These are phyloP conservation scores for Alternaria sp. DNA, from an alignment of 2,329 filamentous ascomycete species.

Conservation along the genomic window DNA sequence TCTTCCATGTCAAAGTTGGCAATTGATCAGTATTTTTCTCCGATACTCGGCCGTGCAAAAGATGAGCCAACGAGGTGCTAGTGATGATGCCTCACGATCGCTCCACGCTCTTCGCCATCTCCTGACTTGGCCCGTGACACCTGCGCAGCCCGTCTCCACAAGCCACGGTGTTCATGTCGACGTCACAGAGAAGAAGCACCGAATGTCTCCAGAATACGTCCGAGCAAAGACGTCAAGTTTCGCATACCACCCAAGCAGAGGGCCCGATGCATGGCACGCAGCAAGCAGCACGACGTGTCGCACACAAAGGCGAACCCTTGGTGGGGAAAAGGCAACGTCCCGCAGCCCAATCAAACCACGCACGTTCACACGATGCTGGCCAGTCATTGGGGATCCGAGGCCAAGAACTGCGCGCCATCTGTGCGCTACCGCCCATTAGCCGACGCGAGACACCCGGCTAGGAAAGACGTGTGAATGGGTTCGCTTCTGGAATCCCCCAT, in stretches of 20 bases:
- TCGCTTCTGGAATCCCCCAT: conserved; percentile 17
- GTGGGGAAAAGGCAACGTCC: conserved; percentile 10
- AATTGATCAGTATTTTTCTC: background rate
- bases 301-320: conserved; percentile 9
- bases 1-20: background rate
- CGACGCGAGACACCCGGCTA: conserved; percentile 23
- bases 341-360: conserved; percentile 29
- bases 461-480: conserved; percentile 30
- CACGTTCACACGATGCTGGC: conserved; percentile 22
- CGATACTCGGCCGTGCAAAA: background rate
- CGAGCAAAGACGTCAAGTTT: conserved; percentile 19
- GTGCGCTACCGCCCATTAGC: conserved; percentile 16
- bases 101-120: conserved; percentile 24
- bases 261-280: conserved; percentile 24
- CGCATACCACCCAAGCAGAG: conserved; percentile 16
- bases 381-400: conserved; percentile 26
- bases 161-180: conserved; percentile 8
- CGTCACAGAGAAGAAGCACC: conserved; percentile 14
- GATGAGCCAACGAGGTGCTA: conserved; percentile 15
- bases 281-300: conserved; percentile 15
- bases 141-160: conserved; percentile 2
- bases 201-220: conserved; percentile 18
- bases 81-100: conserved; percentile 25
- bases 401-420: conserved; percentile 15
- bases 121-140: conserved; percentile 12